A percentile compares a stretch with the other conserved stretches of the same genome.
Conservation (phyloP, 2,329 filamentous ascomycete genomes). For the Bretziella fagacearum region DNA sequence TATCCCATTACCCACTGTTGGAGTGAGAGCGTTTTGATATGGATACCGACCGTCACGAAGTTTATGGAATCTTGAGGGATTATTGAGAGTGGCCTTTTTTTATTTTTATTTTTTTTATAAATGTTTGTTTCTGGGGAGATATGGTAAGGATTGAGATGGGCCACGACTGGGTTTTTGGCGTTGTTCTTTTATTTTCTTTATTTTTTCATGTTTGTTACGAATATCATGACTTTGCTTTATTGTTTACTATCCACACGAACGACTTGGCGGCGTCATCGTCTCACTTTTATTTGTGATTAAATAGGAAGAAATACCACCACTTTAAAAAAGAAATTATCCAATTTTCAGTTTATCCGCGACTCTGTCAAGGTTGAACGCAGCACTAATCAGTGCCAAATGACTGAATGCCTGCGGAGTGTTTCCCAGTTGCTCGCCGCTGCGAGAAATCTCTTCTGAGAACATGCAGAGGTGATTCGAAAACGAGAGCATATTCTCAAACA, state of each 20-base stretch:
- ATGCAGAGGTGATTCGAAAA: conserved; percentile 64
- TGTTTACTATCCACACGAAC: background rate
- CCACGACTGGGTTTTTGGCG: background rate
- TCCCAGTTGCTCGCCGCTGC: conserved; percentile 58
- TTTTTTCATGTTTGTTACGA: conserved; percentile 1
- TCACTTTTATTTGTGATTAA: background rate
- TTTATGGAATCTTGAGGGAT: too few relatives aligned
- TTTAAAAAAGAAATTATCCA: background rate
- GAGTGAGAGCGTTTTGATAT: background rate
- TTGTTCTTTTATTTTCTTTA: conserved; percentile 1
- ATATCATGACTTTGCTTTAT: conserved; percentile 7
- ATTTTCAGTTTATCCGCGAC: conserved; percentile 18
- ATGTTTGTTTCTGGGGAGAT: conserved; percentile 1
- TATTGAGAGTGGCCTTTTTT: too few relatives aligned
- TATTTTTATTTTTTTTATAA: too few relatives aligned
- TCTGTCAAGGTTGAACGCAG: conserved; percentile 58
- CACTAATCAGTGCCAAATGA: conserved; percentile 58
- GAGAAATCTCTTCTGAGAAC: conserved; percentile 64
- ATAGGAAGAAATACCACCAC: conserved; percentile 3
- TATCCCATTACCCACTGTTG: conserved; percentile 7
- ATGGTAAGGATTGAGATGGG: background rate
- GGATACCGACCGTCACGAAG: too few relatives aligned
- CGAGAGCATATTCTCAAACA: conserved; percentile 63
- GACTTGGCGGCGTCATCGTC: background rate
- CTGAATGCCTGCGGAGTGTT: conserved; percentile 69